phyloP scores from a whole-genome alignment of 73 alveolate species.

The Paramecium sonneborni region DNA sequence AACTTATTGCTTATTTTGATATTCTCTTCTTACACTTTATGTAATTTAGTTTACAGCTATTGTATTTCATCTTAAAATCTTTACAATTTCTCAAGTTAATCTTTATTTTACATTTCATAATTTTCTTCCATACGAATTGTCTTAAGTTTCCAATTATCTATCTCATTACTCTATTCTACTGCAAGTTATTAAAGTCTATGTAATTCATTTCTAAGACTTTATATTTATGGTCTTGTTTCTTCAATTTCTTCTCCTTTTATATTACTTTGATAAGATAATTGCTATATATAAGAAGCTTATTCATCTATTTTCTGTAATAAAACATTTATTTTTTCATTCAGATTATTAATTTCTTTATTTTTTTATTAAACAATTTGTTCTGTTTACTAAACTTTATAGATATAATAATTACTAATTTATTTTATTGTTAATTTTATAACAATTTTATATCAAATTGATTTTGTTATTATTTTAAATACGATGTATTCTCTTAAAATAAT shows the following conservation, averaged over 20 bases:
- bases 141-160: constrained; percentile 50
- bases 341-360: constrained; percentile 5
- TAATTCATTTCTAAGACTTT: constrained; percentile 6
- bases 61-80: constrained; percentile 1
- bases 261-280: background rate
- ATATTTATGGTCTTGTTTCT: constrained; percentile 21
- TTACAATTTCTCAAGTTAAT: background rate
- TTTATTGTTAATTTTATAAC: background rate
- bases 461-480: constrained; percentile 10
- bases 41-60: background rate
- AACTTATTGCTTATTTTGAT: background rate
- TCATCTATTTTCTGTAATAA: constrained; percentile 12
- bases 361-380: constrained; percentile 6
- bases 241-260: constrained; percentile 31
- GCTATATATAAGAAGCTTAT: background rate
- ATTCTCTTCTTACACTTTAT: background rate
- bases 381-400: background rate
- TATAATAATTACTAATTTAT: background rate
- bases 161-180: constrained; percentile 37
- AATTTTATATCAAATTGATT: constrained; percentile 18
- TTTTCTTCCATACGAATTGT: constrained; percentile 8
- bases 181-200: constrained; percentile 26
- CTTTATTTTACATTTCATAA: constrained; percentile 2
- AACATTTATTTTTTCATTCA: constrained; percentile 40
- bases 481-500: constrained; percentile 12